Evolutionary conservation across 2,329 filamentous ascomycete species (phyloP).

Genomic region (Acrocalymma vagum): DNA sequence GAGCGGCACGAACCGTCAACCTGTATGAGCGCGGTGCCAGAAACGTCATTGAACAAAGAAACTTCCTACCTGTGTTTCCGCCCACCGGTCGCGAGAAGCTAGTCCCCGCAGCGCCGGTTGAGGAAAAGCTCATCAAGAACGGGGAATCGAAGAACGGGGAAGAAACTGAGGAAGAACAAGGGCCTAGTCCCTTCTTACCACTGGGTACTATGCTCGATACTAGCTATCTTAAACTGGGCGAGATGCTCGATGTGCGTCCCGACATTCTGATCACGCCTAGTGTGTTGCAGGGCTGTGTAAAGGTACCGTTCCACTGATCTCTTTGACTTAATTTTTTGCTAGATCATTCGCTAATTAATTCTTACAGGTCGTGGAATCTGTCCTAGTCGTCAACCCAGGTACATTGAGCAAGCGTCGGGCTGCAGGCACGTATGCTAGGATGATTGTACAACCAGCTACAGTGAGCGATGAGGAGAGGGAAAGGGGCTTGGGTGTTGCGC

Average conservation of each 20-base stretch:
- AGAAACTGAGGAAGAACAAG: slow-evolving; percentile 62
- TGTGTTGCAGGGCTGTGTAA: slow-evolving; percentile 84
- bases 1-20: slow-evolving; percentile 64
- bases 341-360: slow-evolving; percentile 14
- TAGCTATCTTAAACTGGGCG: slow-evolving; percentile 85
- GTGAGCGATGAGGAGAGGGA: slow-evolving; percentile 67
- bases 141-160: slow-evolving; percentile 46
- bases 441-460: slow-evolving; percentile 75
- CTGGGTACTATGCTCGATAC: slow-evolving; percentile 82
- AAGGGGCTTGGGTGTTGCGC: slow-evolving; percentile 66
- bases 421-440: slow-evolving; percentile 83
- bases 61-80: slow-evolving; percentile 91
- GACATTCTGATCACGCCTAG: slow-evolving; percentile 88
- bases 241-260: slow-evolving; percentile 86
- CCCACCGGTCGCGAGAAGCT: slow-evolving; percentile 75
- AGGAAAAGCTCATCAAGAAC: slow-evolving; percentile 64
- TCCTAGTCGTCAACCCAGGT: slow-evolving; percentile 90
- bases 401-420: slow-evolving; percentile 84
- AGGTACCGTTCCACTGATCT: slow-evolving; percentile 64
- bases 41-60: slow-evolving; percentile 86
- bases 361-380: slow-evolving; percentile 85
- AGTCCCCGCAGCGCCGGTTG: slow-evolving; percentile 52
- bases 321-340: slow-evolving; percentile 14
- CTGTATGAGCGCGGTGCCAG: slow-evolving; percentile 75
- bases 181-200: slow-evolving; percentile 41